Evolutionary conservation across 495 filamentous ascomycete genomes (phyloP).

Genomic region (Daldinia loculata): DNA sequence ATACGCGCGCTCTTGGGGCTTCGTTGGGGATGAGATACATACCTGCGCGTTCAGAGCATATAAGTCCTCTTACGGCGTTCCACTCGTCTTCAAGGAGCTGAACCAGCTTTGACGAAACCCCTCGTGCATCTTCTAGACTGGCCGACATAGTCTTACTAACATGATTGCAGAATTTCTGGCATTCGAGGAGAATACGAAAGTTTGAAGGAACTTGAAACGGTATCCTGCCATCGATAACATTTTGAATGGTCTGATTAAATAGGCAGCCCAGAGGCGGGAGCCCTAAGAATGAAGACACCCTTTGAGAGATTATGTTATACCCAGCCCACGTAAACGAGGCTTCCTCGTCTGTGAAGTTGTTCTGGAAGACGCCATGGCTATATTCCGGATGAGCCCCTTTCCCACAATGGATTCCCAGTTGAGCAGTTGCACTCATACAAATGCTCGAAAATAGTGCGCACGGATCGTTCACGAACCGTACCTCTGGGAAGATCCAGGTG

Average conservation of each 20-base stretch:
- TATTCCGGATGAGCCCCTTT: constrained; percentile 54
- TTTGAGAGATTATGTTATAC: constrained; percentile 55
- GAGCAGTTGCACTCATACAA: constrained; percentile 51
- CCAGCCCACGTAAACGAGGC: constrained; percentile 57
- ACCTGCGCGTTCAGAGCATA: constrained; percentile 56
- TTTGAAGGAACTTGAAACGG: constrained; percentile 50
- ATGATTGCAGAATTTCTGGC: constrained; percentile 52
- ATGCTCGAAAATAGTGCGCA: constrained; percentile 52
- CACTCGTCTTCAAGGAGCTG: constrained; percentile 56
- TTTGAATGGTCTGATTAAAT: constrained; percentile 55
- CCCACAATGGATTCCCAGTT: constrained; percentile 55
- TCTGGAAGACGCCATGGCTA: constrained; percentile 44
- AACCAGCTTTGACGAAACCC: constrained; percentile 52
- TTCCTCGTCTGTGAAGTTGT: constrained; percentile 53
- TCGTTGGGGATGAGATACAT: constrained; percentile 5
- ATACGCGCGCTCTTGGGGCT: background rate
- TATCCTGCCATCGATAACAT: constrained; percentile 49
- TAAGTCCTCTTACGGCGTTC: constrained; percentile 49
- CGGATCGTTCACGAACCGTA: constrained; percentile 56
- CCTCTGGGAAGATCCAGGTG: constrained; percentile 53
- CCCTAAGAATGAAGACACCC: constrained; percentile 51
- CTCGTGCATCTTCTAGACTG: constrained; percentile 52
- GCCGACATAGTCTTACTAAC: constrained; percentile 52
- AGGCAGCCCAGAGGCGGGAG: constrained; percentile 50
- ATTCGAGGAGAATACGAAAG: constrained; percentile 53